These are phyloP conservation scores for Simplicillium sp. DNA, from an alignment of 2,329 filamentous ascomycete genomes.

Conservation along the genomic window DNA sequence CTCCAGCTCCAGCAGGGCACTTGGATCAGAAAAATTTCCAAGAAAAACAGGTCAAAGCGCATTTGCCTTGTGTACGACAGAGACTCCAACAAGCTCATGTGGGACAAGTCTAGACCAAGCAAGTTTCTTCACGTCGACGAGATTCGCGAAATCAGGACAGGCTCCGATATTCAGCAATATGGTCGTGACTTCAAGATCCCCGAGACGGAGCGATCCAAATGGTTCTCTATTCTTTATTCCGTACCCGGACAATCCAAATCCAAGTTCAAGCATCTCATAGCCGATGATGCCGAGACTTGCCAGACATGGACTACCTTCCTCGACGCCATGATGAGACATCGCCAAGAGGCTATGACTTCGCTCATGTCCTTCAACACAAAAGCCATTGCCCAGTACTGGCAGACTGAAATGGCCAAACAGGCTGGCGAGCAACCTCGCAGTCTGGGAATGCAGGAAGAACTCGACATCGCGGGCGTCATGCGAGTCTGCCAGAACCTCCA, in stretches of 20 bases:
- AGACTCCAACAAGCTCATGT: constrained; percentile 76
- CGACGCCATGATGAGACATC: constrained; percentile 73
- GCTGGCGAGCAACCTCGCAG: constrained; percentile 41
- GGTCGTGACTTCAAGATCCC: constrained; percentile 71
- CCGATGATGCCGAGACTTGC: constrained; percentile 62
- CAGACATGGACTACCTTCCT: constrained; percentile 76
- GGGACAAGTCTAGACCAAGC: constrained; percentile 68
- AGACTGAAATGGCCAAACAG: constrained; percentile 67
- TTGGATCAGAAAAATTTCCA: constrained; percentile 71
- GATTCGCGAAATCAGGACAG: constrained; percentile 81
- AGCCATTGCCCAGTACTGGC: constrained; percentile 78
- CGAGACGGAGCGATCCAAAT: constrained; percentile 57
- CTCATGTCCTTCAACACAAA: constrained; percentile 78
- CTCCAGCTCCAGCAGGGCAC: constrained; percentile 71
- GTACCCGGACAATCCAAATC: constrained; percentile 70
- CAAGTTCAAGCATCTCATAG: constrained; percentile 83
- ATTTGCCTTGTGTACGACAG: constrained; percentile 67
- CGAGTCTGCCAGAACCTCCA: constrained; percentile 82
- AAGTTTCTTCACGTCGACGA: constrained; percentile 94
- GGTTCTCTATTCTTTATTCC: constrained; percentile 86
- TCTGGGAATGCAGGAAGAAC: constrained; percentile 50
- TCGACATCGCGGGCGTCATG: constrained; percentile 72
- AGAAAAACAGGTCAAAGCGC: constrained; percentile 65
- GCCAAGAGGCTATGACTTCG: constrained; percentile 84
- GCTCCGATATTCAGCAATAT: constrained; percentile 79